Percentiles rank a stretch among this genome's conserved stretches.
Evolutionary conservation across 768 basidiomycete species (phyloP).

Genomic region (Pleurotus tuber-regium): DNA sequence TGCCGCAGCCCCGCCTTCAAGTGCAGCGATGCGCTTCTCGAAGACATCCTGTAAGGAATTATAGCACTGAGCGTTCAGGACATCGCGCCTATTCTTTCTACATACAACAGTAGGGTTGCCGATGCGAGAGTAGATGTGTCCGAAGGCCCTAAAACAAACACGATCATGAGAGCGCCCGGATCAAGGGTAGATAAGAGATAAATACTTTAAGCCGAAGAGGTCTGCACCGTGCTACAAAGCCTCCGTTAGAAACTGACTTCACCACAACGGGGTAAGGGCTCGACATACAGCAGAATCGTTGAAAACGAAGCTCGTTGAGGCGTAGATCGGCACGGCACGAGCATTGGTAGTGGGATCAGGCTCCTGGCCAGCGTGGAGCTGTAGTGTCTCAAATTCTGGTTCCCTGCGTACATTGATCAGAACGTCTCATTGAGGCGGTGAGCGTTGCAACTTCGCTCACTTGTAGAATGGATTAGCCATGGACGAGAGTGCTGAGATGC

Average conservation of each 20-base stretch:
- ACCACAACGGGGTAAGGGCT: not conserved
- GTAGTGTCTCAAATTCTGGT: constrained; percentile 79
- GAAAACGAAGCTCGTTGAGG: constrained; percentile 70
- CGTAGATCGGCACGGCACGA: constrained; percentile 77
- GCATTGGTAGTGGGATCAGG: constrained; percentile 67
- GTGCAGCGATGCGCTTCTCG: constrained; percentile 72
- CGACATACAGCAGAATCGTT: constrained; percentile 59
- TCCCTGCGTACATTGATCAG: constrained; percentile 26
- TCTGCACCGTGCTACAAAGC: constrained; percentile 61
- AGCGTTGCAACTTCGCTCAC: constrained; percentile 20
- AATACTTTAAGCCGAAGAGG: constrained; percentile 60
- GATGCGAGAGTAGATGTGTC: constrained; percentile 67
- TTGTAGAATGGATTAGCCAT: constrained; percentile 38
- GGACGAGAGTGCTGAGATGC: no score
- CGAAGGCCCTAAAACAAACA: constrained; percentile 36
- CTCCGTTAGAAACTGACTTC: no score
- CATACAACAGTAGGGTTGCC: constrained; percentile 65
- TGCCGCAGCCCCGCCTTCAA: constrained; percentile 80
- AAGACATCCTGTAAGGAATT: constrained; percentile 57
- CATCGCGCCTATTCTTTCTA: constrained; percentile 13
- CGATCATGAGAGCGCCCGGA: not conserved
- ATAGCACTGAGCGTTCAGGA: not conserved
- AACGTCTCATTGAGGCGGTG: not conserved
- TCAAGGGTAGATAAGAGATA: not conserved
- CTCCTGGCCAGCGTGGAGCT: constrained; percentile 73